Base-by-base conservation (phyloP, 2,329 filamentous ascomycete species). In the Neopestalotiopsis rosae region DNA sequence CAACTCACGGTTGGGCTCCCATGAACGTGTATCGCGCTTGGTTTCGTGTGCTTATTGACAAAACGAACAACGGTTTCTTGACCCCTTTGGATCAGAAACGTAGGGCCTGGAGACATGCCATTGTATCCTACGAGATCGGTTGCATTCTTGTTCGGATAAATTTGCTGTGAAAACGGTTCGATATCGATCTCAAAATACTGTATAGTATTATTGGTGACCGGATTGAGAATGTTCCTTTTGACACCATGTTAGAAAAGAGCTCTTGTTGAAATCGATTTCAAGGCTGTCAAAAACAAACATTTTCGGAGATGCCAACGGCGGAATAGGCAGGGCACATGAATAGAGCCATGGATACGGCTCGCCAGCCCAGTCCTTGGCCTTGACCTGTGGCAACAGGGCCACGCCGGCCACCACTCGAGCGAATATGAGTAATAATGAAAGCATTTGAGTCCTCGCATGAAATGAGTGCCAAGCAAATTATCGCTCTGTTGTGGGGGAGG, bases 31-130 rank as follows among this genome's bases (percentile, higher is more conserved):
- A 88, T 82, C 2, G 84, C 82, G 52, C 81, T 83, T 17, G 82
- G 79, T 2, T 77, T 74, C 24, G 78, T 75, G 10, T 81, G 82
- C 30, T 84, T 82, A 76, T 89, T 89, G 71, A 84, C 80, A 71
- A 88, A 85, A 40, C 87, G 81, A 7, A 89, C 84, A 2, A 89
- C 82, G 2, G 82, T 83, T 77, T 89, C 85, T 20, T 81, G 81
- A 0, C 86, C 86, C 67, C 79, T 77, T 5, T 81, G 79, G 69
- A 88, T 81, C 45, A 82, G 75, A 70, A 88, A 85, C 1, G 84
- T 88, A 6, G 87, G 87, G 0, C 88, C 88, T 6, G 87, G 87
- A 4, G 81, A 80, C 7, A 85, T 82, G 14, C 87, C 87, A 79
- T 89, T 84, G 71, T 89, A 89, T 6, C 87, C 87, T 28, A 79